Conservation (phyloP, 169 alveolate genomes). For the Plasmodium relictum region DNA sequence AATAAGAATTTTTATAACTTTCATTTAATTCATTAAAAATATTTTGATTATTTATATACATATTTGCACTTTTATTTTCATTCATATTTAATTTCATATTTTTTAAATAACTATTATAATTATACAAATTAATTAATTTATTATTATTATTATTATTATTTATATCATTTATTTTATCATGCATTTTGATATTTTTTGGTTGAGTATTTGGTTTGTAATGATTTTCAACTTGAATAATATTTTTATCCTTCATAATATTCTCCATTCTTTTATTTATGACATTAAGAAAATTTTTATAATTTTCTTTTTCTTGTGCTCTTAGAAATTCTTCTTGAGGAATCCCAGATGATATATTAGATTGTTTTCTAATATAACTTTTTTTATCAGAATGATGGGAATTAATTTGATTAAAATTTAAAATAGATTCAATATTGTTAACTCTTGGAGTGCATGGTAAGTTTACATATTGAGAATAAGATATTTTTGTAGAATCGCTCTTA, state of each 20-base stretch:
- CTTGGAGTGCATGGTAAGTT: too few relatives aligned
- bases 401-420: too few relatives aligned
- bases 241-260: conserved; percentile 21
- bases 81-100: background rate
- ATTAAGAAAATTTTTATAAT: conserved; percentile 39
- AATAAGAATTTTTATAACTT: background rate
- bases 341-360: background rate
- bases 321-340: background rate
- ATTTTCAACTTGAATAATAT: background rate
- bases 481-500: too few relatives aligned
- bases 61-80: background rate
- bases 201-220: background rate
- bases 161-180: background rate
- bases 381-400: background rate
- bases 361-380: background rate
- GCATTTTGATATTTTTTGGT: background rate
- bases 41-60: background rate
- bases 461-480: too few relatives aligned
- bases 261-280: conserved; percentile 64
- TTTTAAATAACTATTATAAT: background rate
- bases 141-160: background rate
- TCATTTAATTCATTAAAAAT: background rate
- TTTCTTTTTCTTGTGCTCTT: conserved; percentile 37
- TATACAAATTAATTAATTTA: background rate
- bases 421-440: too few relatives aligned